Base-by-base conservation (phyloP, 2,329 filamentous ascomycete species). In the Exophiala alcalophila region DNA sequence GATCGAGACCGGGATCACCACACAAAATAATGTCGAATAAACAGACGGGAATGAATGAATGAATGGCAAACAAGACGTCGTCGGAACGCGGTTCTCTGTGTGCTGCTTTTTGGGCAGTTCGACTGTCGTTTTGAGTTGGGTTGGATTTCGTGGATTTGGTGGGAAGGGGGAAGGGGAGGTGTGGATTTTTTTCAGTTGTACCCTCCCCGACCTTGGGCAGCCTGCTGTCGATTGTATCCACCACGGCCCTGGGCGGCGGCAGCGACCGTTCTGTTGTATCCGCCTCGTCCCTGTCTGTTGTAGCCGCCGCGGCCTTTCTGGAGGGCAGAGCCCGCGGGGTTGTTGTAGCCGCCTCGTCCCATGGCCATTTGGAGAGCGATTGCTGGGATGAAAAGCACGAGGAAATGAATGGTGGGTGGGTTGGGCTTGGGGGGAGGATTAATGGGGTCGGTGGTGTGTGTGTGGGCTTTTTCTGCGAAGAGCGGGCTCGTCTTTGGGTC, bases 301-400 rank as follows among this genome's bases (percentile, higher is more conserved):
- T 65, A 65, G 29, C 62, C 64, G 26, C 64, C 64, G 49, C 66
- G 61, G 34, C 65, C 66, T 62, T 52, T 41, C 32, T 39, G 36
- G 34, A 48, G 50, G 41, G 38, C 29, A 45, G 28, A 40, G 48
- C 47, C 41, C 40, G 49, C 48, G 28, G 48, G 52, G 38, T 42
- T 44, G 48, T 60, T 61, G 53, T 61, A 61, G 38, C 59, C 57
- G 37, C 57, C 58, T 35, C 58, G 57, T 43, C 59, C 57, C 31
- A 57, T 56, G 42, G 47, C 47, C 37, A 53, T 55, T 38, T 33
- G 28, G 32, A 49, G 18, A 23, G 42, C 23, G 37, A 49, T 27
- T 2, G 44, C 28, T 38, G 48, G 36, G 30, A 40, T 28, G 24
- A 48, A 24, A 40, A 31, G 25, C 16, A 31, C 19, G 29, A 51